These are phyloP conservation scores for Arachis monticola DNA, from an alignment of 331 rosid species.

Conservation along the genomic window DNA sequence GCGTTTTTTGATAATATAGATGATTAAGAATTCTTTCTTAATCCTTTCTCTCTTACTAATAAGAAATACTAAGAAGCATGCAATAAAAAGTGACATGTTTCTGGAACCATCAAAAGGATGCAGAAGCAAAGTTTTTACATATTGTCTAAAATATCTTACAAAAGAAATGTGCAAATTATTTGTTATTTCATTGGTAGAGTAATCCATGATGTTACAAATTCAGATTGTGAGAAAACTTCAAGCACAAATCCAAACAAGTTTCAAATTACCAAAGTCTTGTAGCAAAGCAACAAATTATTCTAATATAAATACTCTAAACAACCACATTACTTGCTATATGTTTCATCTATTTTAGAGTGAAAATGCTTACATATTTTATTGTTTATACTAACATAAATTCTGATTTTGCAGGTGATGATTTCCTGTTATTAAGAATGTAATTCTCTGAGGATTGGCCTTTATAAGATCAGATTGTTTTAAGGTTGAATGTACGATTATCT, in stretches of 20 bases:
- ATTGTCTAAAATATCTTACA: not conserved
- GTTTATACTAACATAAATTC: too few relatives aligned
- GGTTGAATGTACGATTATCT: too few relatives aligned
- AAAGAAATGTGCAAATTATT: conserved; percentile 4
- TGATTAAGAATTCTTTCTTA: not conserved
- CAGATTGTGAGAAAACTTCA: conserved; percentile 10
- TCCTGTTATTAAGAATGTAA: too few relatives aligned
- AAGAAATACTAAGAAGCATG: not conserved
- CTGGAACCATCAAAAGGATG: conserved; percentile 13
- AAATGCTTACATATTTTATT: too few relatives aligned
- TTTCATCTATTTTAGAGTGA: too few relatives aligned
- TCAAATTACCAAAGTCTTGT: not conserved
- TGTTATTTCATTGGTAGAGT: not conserved
- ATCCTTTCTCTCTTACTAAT: not conserved
- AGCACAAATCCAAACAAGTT: not conserved
- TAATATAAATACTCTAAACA: too few relatives aligned
- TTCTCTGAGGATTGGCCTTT: too few relatives aligned
- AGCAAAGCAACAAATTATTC: too few relatives aligned
- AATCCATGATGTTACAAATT: not conserved
- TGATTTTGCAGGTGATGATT: too few relatives aligned
- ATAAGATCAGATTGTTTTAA: too few relatives aligned
- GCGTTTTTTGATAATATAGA: conserved; percentile 19
- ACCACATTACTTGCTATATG: too few relatives aligned
- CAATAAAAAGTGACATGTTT: not conserved
- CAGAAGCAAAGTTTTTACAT: conserved; percentile 14